Evolutionary conservation across 2,329 filamentous ascomycete genomes (phyloP), one percentile per base, ranked within the genome.

Genomic region (Davidsoniella australis): DNA sequence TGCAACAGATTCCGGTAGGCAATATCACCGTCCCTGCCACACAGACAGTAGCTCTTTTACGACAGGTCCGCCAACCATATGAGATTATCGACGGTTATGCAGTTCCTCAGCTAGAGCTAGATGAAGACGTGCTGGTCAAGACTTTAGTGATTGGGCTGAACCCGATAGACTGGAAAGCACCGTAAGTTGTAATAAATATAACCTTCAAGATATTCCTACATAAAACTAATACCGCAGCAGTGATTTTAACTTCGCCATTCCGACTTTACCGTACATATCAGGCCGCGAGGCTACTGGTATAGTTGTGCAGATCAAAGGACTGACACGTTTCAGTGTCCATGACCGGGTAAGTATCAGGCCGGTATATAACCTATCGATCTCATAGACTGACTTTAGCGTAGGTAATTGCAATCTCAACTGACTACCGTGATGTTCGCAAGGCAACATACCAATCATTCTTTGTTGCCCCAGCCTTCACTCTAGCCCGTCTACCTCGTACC

Each of bases 131-230:
- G 4, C 63, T 85, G 4, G 71, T 85, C n/a, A 73, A 72, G 58
- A 72, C 77, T 1, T 65, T 71, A 37, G 73, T 74, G 10, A 78
- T 85, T 56, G 82, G 82, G 0, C 63, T 87, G 37, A 87, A 87
- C 57, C 83, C 83, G 0, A 82, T 87, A 49, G 83, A 85, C 59
- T 84, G 77, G 77, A 83, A 83, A 65, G 72, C 76, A 52, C 77
- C 80, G 79, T 82, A 65, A 56, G 75, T 68, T 9, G 37, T 4
- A 10, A 46, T 18, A 6, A 38, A 23, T 16, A 29, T 16, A 23
- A 33, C 2, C 20, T 20, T 20, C 20, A 20, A 20, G 20, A 20
- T 20, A 3, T 20, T 4, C 20, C 20, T 33, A 14, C 14, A 29
- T 12, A 10, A 29, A 29, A 3, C 26, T 29, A 29, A 29, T 5